phyloP scores from a whole-genome alignment of 768 basidiomycete species.

The Agaricus subrufescens region DNA sequence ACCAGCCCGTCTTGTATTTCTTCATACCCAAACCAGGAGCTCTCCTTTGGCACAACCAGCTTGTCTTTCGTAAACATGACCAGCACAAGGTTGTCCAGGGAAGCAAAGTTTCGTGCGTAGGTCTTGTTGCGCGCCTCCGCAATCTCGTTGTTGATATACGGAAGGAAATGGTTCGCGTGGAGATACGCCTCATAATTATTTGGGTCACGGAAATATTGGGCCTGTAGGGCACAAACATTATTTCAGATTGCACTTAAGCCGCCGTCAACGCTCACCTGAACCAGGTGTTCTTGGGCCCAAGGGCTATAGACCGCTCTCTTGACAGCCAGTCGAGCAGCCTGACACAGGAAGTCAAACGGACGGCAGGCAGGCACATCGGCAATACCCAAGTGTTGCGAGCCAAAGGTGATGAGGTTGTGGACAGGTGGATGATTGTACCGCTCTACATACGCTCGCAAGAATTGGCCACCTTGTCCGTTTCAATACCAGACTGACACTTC shows the following conservation, averaged over 20 bases:
- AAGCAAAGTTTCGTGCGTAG: slow-evolving; percentile 55
- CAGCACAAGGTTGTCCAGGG: slow-evolving; percentile 65
- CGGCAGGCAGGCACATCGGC: slow-evolving; percentile 68
- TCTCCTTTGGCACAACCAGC: slow-evolving; percentile 82
- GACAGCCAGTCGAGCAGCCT: slow-evolving; percentile 56
- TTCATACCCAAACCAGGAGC: slow-evolving; percentile 82
- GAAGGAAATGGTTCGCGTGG: slow-evolving; percentile 57
- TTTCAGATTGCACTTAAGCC: neutral
- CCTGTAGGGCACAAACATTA: slow-evolving; percentile 34
- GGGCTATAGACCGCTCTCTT: slow-evolving; percentile 62
- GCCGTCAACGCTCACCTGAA: slow-evolving; percentile 48
- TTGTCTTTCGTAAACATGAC: slow-evolving; percentile 68
- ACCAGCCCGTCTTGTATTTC: slow-evolving; percentile 27
- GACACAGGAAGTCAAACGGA: slow-evolving; percentile 65
- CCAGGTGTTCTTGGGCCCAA: slow-evolving; percentile 73
- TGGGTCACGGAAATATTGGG: slow-evolving; percentile 85
- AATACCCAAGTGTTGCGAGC: slow-evolving; percentile 84
- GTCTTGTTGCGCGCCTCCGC: slow-evolving; percentile 47
- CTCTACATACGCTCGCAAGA: slow-evolving; percentile 82
- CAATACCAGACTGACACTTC: neutral
- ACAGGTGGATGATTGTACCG: slow-evolving; percentile 69
- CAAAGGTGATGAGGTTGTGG: slow-evolving; percentile 82
- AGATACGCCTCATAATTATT: slow-evolving; percentile 54
- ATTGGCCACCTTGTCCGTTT: slow-evolving; percentile 60
- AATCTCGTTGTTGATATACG: slow-evolving; percentile 79